These are phyloP conservation scores for Kluyveromyces nonfermentans DNA, from an alignment of 805 yeast genomes.

Conservation along the genomic window DNA sequence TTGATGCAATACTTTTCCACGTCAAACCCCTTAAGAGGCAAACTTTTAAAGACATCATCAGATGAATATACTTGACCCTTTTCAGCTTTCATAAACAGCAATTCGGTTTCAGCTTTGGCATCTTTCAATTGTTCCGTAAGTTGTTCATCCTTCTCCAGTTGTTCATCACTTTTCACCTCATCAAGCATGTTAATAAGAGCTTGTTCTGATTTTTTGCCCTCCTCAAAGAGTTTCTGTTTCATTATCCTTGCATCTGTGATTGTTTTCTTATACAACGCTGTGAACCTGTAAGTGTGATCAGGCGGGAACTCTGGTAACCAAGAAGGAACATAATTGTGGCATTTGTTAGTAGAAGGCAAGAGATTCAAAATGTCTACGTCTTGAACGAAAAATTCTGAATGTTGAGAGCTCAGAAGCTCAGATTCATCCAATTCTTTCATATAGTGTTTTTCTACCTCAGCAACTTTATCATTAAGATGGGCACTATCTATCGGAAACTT, in stretches of 20 bases:
- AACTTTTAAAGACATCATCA: conserved; percentile 8
- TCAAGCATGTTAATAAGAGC: conserved; percentile 40
- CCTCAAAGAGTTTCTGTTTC: conserved; percentile 65
- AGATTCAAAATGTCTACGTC: conserved; percentile 27
- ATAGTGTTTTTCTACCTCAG: conserved; percentile 7
- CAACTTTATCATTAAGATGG: conserved; percentile 4
- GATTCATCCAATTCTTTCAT: conserved; percentile 4
- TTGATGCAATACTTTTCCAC: conserved; percentile 47
- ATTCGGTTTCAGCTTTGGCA: conserved; percentile 6
- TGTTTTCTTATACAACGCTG: conserved; percentile 57
- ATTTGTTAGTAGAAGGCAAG: conserved; percentile 40
- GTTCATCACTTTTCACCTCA: background rate
- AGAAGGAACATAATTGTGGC: conserved; percentile 45
- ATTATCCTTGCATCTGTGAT: conserved; percentile 62
- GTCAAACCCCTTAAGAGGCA: conserved; percentile 34
- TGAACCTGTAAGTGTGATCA: conserved; percentile 78
- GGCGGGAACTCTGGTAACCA: conserved; percentile 91
- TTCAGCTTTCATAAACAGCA: conserved; percentile 1
- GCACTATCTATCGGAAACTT: conserved; percentile 10
- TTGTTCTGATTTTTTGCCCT: conserved; percentile 69
- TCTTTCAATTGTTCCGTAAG: conserved; percentile 4
- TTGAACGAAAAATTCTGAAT: conserved; percentile 9
- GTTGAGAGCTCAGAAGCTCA: conserved; percentile 8
- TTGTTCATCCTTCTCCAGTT: conserved; percentile 3
- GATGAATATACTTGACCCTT: conserved; percentile 2